phyloP scores from a whole-genome alignment of 176 grass and related monocot species.

The Avena sativa region DNA sequence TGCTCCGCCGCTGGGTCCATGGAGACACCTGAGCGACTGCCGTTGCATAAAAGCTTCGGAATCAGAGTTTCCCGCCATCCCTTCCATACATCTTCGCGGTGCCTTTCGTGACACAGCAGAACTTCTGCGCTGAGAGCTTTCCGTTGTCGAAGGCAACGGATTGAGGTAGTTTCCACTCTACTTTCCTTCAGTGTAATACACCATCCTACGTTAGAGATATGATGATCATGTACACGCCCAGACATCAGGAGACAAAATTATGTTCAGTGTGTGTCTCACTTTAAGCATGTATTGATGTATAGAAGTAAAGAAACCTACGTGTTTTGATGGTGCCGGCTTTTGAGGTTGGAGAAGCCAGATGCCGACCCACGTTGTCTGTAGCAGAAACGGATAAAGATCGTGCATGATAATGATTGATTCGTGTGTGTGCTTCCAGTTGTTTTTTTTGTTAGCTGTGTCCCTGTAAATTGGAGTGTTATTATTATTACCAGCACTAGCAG shows the following conservation, averaged over 20 bases:
- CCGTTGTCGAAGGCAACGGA: constrained; percentile 85
- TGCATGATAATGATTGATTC: constrained; percentile 35
- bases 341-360: constrained; percentile 34
- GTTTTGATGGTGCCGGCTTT: constrained; percentile 4
- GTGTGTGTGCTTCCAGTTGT: constrained; percentile 16
- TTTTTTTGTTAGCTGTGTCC: constrained; percentile 33
- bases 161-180: constrained; percentile 42
- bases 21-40: constrained; percentile 44
- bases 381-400: constrained; percentile 41
- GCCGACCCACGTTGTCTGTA: constrained; percentile 37
- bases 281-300: constrained; percentile 40
- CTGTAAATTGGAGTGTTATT: constrained; percentile 6
- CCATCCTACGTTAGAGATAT: constrained; percentile 50
- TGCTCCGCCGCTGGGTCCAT: constrained; percentile 39
- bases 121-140: constrained; percentile 58
- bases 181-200: constrained; percentile 52
- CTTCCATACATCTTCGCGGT: constrained; percentile 56
- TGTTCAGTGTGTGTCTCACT: constrained; percentile 7
- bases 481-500: background rate
- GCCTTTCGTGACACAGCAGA: constrained; percentile 50
- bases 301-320: constrained; percentile 55
- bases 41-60: constrained; percentile 43
- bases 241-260: constrained; percentile 42
- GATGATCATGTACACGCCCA: constrained; percentile 47
- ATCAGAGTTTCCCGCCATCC: constrained; percentile 46